These are phyloP conservation scores for Neofusicoccum parvum DNA, from an alignment of 2,329 filamentous ascomycete species.

Conservation along the genomic window DNA sequence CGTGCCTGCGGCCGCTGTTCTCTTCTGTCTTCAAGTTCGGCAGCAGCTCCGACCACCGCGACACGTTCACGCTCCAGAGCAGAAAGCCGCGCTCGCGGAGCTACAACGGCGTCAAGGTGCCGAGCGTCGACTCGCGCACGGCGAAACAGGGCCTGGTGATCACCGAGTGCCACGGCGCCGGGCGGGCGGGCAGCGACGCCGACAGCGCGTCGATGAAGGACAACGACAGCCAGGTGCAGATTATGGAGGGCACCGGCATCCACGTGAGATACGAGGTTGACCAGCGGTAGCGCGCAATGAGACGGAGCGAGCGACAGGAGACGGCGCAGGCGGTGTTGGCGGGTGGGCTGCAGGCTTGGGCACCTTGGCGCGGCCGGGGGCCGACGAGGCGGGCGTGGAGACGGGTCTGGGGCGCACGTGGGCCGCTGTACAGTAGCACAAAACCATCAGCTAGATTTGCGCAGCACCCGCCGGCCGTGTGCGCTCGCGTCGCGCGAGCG, in stretches of 20 bases:
- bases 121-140: slow-evolving; percentile 8
- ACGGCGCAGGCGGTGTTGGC: slow-evolving; percentile 5
- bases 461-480: too few relatives aligned
- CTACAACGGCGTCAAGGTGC: slow-evolving; percentile 7
- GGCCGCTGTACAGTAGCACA: background rate
- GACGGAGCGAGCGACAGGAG: slow-evolving; percentile 11
- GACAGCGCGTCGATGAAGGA: slow-evolving; percentile 22
- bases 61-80: slow-evolving; percentile 16
- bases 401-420: background rate
- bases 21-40: slow-evolving; percentile 27
- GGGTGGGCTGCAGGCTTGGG: background rate
- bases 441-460: too few relatives aligned
- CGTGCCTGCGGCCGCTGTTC: slow-evolving; percentile 37
- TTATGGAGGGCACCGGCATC: slow-evolving; percentile 21
- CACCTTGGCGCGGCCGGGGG: slow-evolving; percentile 12
- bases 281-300: background rate
- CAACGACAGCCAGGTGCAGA: slow-evolving; percentile 25
- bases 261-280: slow-evolving; percentile 13
- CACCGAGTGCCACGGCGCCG: background rate
- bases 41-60: slow-evolving; percentile 11
- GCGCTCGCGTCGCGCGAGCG: background rate
- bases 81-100: background rate
- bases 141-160: background rate
- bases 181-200: slow-evolving; percentile 8
- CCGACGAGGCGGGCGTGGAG: background rate